These are phyloP conservation scores for Aspergillaceae sp. DNA, from an alignment of 2,329 filamentous ascomycete genomes.

Conservation along the genomic window DNA sequence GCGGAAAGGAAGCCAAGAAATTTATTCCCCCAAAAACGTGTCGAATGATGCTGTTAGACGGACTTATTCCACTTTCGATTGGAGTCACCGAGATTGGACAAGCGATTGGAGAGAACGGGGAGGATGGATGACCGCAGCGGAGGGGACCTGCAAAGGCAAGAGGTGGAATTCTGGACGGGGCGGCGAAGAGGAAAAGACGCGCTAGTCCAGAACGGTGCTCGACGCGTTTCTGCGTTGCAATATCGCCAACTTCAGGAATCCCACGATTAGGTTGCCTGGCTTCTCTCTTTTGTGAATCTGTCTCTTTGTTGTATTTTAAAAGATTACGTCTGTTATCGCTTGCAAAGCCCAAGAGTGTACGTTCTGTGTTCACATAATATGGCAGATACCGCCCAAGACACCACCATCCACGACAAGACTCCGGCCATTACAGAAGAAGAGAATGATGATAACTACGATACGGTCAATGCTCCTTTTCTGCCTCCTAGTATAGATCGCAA, in stretches of 20 bases:
- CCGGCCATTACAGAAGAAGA: background rate
- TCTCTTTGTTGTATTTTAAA: no score
- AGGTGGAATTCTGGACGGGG: slow-evolving; percentile 11
- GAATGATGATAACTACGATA: background rate
- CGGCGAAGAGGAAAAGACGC: slow-evolving; percentile 18
- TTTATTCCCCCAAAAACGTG: no score
- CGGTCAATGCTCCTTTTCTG: slow-evolving; percentile 23
- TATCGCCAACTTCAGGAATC: no score
- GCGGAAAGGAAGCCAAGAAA: background rate
- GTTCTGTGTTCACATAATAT: background rate
- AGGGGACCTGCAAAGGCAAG: slow-evolving; percentile 9
- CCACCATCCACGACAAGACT: background rate
- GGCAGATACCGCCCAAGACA: background rate
- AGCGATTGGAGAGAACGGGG: no score
- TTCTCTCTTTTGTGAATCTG: no score
- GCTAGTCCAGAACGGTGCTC: slow-evolving; percentile 27
- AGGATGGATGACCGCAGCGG: slow-evolving; percentile 2
- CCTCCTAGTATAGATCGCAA: slow-evolving; percentile 59
- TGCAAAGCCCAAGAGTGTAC: no score
- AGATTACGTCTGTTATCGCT: no score
- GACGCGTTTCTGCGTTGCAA: slow-evolving; percentile 22
- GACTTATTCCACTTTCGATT: no score
- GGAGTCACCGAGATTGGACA: no score
- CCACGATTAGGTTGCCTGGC: no score
- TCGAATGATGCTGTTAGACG: background rate